These are phyloP conservation scores for Phaeosphaeriaceae sp. DNA, from an alignment of 2,329 filamentous ascomycete species.

Conservation along the genomic window DNA sequence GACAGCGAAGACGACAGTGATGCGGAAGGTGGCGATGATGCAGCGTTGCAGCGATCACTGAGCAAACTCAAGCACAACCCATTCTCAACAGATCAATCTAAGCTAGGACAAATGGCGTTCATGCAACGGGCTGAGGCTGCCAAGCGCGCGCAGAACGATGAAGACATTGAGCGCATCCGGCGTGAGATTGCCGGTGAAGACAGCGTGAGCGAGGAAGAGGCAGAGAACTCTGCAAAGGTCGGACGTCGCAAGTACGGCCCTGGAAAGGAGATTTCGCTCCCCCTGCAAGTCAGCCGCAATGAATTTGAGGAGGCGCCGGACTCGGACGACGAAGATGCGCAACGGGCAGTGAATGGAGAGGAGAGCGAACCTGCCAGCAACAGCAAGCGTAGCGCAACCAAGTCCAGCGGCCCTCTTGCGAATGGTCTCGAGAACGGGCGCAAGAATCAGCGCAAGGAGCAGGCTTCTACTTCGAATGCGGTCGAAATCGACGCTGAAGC, in stretches of 20 bases:
- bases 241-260: constrained; percentile 76
- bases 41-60: constrained; percentile 44
- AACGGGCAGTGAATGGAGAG: constrained; percentile 26
- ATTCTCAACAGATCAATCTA: constrained; percentile 65
- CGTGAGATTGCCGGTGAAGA: constrained; percentile 72
- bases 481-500: constrained; percentile 14
- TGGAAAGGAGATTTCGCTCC: constrained; percentile 40
- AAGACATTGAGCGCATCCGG: constrained; percentile 65
- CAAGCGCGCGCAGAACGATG: constrained; percentile 80
- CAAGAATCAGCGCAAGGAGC: constrained; percentile 3
- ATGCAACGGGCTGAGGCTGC: constrained; percentile 89
- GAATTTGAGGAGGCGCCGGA: constrained; percentile 68
- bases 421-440: constrained; percentile 20
- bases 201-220: constrained; percentile 57
- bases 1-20: constrained; percentile 64
- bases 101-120: constrained; percentile 85
- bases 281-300: constrained; percentile 47
- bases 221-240: constrained; percentile 63
- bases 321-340: constrained; percentile 54
- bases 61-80: constrained; percentile 55
- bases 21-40: constrained; percentile 64
- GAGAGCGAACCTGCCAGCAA: constrained; percentile 32
- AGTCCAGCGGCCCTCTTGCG: constrained; percentile 12
- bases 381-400: constrained; percentile 15
- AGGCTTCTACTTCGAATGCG: background rate